phyloP scores from a whole-genome alignment of 768 basidiomycete genomes.

The Auriscalpium vulgare region DNA sequence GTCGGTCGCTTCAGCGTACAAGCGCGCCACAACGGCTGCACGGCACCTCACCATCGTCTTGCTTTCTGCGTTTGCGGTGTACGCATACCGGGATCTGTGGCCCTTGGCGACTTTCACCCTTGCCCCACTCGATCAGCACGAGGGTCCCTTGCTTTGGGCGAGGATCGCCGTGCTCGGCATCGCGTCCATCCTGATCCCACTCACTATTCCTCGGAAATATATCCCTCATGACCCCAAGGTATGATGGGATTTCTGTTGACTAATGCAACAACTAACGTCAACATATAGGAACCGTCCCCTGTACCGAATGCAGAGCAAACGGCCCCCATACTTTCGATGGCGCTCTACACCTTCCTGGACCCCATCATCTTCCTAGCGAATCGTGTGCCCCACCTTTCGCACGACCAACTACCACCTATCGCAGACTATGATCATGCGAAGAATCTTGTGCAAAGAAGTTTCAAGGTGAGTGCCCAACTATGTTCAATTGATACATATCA shows the following conservation, averaged over 20 bases:
- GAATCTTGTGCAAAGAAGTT: slow-evolving; percentile 18
- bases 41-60: neutral
- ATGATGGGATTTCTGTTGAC: too few species aligned
- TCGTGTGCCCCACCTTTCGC: slow-evolving; percentile 35
- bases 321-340: slow-evolving; percentile 22
- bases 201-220: too few species aligned
- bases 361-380: slow-evolving; percentile 37
- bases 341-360: slow-evolving; percentile 47
- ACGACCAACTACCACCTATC: slow-evolving; percentile 36
- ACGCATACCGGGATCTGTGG: neutral
- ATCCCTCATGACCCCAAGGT: neutral
- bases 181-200: neutral
- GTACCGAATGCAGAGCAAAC: slow-evolving; percentile 25
- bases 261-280: too few species aligned
- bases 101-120: neutral
- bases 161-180: neutral
- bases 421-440: slow-evolving; percentile 38
- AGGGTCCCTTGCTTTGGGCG: neutral
- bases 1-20: neutral
- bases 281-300: slow-evolving; percentile 17
- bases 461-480: slow-evolving; percentile 25
- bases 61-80: neutral
- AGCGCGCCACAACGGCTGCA: neutral
- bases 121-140: neutral
- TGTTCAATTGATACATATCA: slow-evolving; percentile 13